Evolutionary conservation across 169 alveolate species (phyloP).

Genomic region (Eimeria tenella): DNA sequence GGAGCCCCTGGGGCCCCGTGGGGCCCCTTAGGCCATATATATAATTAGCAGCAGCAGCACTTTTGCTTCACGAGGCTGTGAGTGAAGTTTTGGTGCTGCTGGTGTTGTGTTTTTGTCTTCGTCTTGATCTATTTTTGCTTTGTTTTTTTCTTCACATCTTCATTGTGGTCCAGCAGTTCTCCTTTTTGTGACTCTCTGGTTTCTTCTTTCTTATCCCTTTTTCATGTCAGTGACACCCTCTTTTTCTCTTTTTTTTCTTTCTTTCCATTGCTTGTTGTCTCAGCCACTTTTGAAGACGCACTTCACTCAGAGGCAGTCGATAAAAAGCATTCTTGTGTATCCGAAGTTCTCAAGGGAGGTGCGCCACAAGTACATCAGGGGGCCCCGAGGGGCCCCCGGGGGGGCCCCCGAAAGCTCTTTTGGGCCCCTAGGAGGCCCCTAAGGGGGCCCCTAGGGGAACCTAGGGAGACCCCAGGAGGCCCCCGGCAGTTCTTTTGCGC

Average conservation of each 20-base stretch:
- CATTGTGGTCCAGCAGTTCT: neutral
- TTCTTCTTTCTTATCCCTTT: neutral
- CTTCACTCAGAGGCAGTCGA: conserved; percentile 88
- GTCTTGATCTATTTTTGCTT: neutral
- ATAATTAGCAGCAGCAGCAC: neutral
- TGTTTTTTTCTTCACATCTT: neutral
- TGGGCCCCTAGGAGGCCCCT: neutral
- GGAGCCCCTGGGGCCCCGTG: neutral
- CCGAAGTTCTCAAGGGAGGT: conserved; percentile 77
- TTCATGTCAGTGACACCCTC: neutral
- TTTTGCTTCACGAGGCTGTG: neutral
- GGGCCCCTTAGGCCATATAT: neutral
- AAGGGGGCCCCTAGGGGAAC: neutral
- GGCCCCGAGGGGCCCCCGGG: too few species aligned
- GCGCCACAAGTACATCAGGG: neutral
- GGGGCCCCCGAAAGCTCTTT: too few species aligned
- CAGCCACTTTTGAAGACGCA: conserved; percentile 90
- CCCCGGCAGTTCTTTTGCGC: too few species aligned
- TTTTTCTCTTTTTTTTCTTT: neutral
- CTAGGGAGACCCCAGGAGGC: neutral
- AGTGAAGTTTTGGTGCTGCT: neutral
- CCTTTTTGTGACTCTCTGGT: neutral
- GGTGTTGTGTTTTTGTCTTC: neutral
- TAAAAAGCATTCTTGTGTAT: conserved; percentile 87
- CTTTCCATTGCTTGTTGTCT: neutral